Conservation (phyloP, 2,329 filamentous ascomycete genomes). For the Penicillium sp. region DNA sequence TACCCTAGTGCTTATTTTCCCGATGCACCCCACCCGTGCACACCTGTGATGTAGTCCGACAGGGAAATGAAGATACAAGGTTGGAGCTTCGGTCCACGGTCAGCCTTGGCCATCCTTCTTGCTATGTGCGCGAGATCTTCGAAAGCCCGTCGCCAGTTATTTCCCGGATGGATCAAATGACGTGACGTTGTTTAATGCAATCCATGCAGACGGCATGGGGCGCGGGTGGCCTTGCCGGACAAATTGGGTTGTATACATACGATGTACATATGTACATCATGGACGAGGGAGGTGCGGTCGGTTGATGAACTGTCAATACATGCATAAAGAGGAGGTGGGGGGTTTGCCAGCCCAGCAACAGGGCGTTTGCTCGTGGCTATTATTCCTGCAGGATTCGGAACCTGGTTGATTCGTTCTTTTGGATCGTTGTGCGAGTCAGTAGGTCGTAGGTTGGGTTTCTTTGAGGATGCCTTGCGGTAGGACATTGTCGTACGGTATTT, state of each 20-base stretch:
- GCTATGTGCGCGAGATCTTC: not conserved
- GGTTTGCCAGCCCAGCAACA: constrained; percentile 4
- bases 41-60: not conserved
- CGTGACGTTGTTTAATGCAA: not conserved
- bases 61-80: not conserved
- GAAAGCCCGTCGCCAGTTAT: not conserved
- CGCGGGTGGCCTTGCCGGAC: constrained; percentile 11
- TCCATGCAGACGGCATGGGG: not conserved
- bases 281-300: not conserved
- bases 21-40: constrained; percentile 2
- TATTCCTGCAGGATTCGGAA: constrained; percentile 12
- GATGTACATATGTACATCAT: not conserved
- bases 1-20: constrained; percentile 22
- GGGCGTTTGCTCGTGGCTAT: constrained; percentile 1
- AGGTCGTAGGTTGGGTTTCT: not conserved
- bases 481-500: not conserved
- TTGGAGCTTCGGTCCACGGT: not conserved
- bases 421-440: not conserved
- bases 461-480: not conserved
- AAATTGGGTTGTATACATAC: not conserved
- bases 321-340: too few relatives aligned
- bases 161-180: not conserved
- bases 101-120: not conserved
- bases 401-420: not conserved
- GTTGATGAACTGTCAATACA: not conserved